Evolutionary conservation across 257 asterid genomes (phyloP).

Genomic region (Marsdenia floribunda): DNA sequence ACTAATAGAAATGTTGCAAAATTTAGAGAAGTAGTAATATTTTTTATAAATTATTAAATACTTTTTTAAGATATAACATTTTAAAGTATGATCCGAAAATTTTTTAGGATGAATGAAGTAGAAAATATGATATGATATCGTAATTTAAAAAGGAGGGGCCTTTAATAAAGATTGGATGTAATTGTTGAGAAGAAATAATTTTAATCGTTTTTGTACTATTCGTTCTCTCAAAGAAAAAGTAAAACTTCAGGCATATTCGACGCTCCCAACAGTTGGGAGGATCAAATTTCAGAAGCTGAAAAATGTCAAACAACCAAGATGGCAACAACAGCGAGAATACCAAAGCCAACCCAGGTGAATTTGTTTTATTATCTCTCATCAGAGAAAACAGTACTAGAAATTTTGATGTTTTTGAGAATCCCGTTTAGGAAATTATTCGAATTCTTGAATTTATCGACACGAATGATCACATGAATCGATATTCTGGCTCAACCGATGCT

Average conservation of each 20-base stretch:
- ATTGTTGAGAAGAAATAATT: too few species aligned
- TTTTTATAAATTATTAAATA: too few species aligned
- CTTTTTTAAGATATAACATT: too few species aligned
- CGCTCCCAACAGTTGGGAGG: neutral
- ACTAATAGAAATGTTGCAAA: too few species aligned
- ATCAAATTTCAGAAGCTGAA: neutral
- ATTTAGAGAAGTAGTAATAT: too few species aligned
- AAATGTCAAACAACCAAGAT: neutral
- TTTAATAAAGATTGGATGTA: too few species aligned
- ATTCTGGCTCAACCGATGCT: neutral
- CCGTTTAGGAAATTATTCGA: neutral
- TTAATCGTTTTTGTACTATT: too few species aligned
- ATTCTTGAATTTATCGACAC: neutral
- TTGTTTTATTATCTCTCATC: neutral
- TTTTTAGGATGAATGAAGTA: too few species aligned
- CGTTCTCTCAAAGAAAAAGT: too few species aligned
- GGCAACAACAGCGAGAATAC: neutral
- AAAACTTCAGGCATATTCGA: neutral
- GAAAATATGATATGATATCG: too few species aligned
- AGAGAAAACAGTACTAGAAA: neutral
- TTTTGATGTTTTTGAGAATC: neutral
- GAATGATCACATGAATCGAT: neutral
- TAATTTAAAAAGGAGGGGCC: too few species aligned
- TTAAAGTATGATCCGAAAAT: too few species aligned
- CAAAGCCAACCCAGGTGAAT: neutral